phyloP scores from a whole-genome alignment of 305 asterid species.

The Solanum hybrid region DNA sequence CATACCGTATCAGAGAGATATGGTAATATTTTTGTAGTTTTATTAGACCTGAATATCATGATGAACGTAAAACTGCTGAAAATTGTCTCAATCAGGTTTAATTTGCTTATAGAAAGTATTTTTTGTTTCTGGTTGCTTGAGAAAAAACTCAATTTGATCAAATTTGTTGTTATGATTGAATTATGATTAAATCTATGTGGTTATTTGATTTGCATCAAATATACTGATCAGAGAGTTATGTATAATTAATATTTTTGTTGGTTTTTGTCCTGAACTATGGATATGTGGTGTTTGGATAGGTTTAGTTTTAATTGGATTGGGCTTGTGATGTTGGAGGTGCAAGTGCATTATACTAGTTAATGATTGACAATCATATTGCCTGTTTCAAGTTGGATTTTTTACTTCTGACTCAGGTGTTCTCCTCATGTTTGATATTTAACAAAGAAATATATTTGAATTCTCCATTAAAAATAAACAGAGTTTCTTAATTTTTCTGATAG shows the following conservation, averaged over 20 bases:
- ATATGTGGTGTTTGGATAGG: background rate
- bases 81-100: conserved; percentile 78
- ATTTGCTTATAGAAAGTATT: background rate
- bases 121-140: background rate
- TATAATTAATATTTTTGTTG: background rate
- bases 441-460: background rate
- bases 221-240: background rate
- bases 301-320: background rate
- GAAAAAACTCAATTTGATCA: background rate
- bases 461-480: background rate
- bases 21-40: background rate
- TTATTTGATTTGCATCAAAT: background rate
- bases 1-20: background rate
- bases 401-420: background rate
- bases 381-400: background rate
- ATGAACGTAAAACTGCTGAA: conserved; percentile 77
- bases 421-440: background rate
- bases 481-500: background rate
- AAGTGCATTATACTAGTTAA: background rate
- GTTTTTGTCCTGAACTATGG: background rate
- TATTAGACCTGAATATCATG: background rate
- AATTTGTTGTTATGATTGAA: background rate
- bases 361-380: background rate
- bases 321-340: background rate
- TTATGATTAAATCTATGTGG: background rate